Evolutionary conservation across 331 rosid genomes (phyloP).

Genomic region (Spiraea crenata): DNA sequence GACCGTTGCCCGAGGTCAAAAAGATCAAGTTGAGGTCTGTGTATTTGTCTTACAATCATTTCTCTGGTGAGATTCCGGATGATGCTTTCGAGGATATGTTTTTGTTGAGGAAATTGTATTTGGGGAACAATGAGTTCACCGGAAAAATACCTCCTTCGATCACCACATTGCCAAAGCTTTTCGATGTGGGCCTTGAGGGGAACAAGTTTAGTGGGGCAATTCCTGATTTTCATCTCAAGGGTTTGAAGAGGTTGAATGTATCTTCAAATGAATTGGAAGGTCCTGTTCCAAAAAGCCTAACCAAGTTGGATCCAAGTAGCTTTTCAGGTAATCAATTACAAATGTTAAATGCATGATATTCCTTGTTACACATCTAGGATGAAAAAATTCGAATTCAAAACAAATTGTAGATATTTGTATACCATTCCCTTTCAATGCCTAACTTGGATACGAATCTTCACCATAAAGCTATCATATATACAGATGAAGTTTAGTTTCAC

Average conservation of each 20-base stretch:
- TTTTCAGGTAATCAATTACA: constrained; percentile 43
- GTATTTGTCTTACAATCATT: constrained; percentile 63
- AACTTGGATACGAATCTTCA: too few relatives aligned
- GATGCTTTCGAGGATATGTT: constrained; percentile 53
- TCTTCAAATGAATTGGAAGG: constrained; percentile 69
- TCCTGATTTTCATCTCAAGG: constrained; percentile 42
- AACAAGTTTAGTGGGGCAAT: constrained; percentile 77
- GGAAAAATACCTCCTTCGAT: constrained; percentile 77
- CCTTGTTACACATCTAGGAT: constrained; percentile 10
- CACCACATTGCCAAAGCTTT: constrained; percentile 44
- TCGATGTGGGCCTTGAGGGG: constrained; percentile 47
- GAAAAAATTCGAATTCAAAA: neutral
- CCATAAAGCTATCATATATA: too few relatives aligned
- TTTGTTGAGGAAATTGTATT: constrained; percentile 46
- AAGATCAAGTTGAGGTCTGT: constrained; percentile 44
- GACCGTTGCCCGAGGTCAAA: constrained; percentile 55
- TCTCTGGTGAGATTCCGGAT: constrained; percentile 61
- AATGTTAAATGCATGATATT: constrained; percentile 24
- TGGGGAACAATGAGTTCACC: constrained; percentile 52
- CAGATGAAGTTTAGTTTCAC: too few relatives aligned
- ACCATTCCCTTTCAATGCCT: too few relatives aligned
- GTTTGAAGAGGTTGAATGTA: constrained; percentile 44
- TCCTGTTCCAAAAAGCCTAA: constrained; percentile 57
- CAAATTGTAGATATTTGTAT: neutral
- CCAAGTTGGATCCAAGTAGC: constrained; percentile 26